phyloP scores from a whole-genome alignment of 352 stramenopile genomes.

The Blastocystis sp. region DNA sequence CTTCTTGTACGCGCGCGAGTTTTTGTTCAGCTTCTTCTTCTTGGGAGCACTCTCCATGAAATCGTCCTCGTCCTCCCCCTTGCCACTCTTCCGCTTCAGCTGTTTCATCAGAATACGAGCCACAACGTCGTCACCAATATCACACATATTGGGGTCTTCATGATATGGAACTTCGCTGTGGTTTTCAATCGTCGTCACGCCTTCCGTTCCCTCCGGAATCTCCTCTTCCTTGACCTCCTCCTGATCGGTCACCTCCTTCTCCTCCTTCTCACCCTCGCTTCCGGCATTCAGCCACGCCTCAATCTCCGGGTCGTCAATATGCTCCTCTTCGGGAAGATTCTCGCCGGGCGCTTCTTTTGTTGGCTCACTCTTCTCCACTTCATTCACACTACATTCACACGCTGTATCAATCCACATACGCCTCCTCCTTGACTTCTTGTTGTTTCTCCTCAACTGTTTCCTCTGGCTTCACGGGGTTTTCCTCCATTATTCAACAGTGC shows the following conservation, averaged over 20 bases:
- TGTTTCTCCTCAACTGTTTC: not conserved
- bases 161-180: conserved; percentile 29
- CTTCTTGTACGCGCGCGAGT: conserved; percentile 19
- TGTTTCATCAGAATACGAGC: conserved; percentile 23
- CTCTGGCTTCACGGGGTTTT: not conserved
- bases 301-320: conserved; percentile 12
- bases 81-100: not conserved
- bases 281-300: conserved; percentile 3
- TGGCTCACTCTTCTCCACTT: not conserved
- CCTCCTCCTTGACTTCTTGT: not conserved
- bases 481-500: not conserved
- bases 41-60: not conserved
- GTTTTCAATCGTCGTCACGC: not conserved
- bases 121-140: conserved; percentile 17
- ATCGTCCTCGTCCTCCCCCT: not conserved
- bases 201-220: not conserved
- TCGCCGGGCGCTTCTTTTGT: not conserved
- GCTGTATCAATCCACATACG: too few species aligned
- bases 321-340: not conserved
- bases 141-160: not conserved
- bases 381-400: not conserved
- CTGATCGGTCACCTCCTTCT: not conserved
- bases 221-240: conserved; percentile 1
- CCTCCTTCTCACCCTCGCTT: not conserved
- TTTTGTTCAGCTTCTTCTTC: conserved; percentile 13